phyloP scores from a whole-genome alignment of 768 basidiomycete species.

The Sistotremastrum niveocremeum region DNA sequence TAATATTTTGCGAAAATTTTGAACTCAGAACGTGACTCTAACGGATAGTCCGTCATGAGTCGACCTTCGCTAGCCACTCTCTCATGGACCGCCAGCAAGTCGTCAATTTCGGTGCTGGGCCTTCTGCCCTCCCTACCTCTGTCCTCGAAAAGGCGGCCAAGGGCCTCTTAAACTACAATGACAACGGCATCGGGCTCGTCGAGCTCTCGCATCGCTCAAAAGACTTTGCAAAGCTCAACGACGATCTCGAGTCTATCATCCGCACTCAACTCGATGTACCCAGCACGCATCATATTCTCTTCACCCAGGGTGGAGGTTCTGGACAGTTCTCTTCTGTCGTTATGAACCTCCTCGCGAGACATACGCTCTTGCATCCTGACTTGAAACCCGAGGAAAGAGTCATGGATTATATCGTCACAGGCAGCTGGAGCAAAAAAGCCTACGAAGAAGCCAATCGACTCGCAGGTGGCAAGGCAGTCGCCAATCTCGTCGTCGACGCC shows the following conservation, averaged over 20 bases:
- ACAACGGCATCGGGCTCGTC: slow-evolving; percentile 88
- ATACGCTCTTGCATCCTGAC: slow-evolving; percentile 61
- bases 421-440: slow-evolving; percentile 85
- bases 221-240: slow-evolving; percentile 65
- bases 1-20: too few species aligned
- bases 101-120: slow-evolving; percentile 90
- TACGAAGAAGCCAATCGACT: slow-evolving; percentile 70
- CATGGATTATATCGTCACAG: slow-evolving; percentile 86
- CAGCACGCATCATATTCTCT: slow-evolving; percentile 70
- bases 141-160: slow-evolving; percentile 74
- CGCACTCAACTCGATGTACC: slow-evolving; percentile 74
- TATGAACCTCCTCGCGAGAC: slow-evolving; percentile 79
- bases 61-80: background rate
- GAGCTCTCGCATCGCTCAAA: slow-evolving; percentile 94
- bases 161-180: slow-evolving; percentile 81
- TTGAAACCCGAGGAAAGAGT: slow-evolving; percentile 37
- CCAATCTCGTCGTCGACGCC: slow-evolving; percentile 57
- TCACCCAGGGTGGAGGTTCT: slow-evolving; percentile 90
- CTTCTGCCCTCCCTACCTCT: slow-evolving; percentile 78
- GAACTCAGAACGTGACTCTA: background rate
- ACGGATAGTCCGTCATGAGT: background rate
- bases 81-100: slow-evolving; percentile 35
- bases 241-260: slow-evolving; percentile 47
- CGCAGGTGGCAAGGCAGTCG: slow-evolving; percentile 35
- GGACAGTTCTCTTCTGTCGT: slow-evolving; percentile 87